phyloP scores from a whole-genome alignment of 2,329 filamentous ascomycete species.

The Fusarium humuli region DNA sequence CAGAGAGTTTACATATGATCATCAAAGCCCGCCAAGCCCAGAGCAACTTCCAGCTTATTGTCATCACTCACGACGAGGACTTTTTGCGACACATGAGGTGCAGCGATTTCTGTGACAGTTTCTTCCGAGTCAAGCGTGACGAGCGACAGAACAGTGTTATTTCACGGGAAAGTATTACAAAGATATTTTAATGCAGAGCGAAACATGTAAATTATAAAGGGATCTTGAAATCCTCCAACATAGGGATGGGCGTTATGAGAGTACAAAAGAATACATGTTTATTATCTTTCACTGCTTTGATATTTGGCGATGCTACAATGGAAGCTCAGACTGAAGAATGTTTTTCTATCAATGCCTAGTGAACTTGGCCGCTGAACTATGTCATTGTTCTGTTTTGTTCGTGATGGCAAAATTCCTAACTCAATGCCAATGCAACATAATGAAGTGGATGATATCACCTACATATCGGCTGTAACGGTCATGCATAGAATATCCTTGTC shows the following conservation, averaged over 20 bases:
- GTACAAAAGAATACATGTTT: constrained; percentile 14
- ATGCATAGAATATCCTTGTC: not conserved
- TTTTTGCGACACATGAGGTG: constrained; percentile 95
- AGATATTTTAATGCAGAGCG: constrained; percentile 51
- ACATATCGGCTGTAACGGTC: not conserved
- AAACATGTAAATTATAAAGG: constrained; percentile 12
- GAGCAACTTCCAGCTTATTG: constrained; percentile 96
- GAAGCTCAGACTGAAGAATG: not conserved
- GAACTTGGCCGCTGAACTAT: not conserved
- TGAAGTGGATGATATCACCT: not conserved
- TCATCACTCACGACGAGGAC: constrained; percentile 98
- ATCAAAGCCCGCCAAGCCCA: constrained; percentile 86
- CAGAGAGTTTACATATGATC: constrained; percentile 85
- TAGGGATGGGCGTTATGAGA: constrained; percentile 7
- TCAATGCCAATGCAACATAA: not conserved
- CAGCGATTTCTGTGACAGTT: constrained; percentile 90
- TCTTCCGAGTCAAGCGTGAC: constrained; percentile 87
- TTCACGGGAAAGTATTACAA: constrained; percentile 72
- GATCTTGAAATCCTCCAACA: not conserved
- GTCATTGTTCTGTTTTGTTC: not conserved
- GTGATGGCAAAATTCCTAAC: not conserved
- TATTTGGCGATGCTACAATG: not conserved
- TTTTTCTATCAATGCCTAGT: not conserved
- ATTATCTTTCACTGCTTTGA: not conserved
- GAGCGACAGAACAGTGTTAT: constrained; percentile 90